Percentiles rank a stretch among this genome's conserved stretches.
Evolutionary conservation across 805 yeast genomes (phyloP).

Genomic region (Sugiyamaella lignohabitans): DNA sequence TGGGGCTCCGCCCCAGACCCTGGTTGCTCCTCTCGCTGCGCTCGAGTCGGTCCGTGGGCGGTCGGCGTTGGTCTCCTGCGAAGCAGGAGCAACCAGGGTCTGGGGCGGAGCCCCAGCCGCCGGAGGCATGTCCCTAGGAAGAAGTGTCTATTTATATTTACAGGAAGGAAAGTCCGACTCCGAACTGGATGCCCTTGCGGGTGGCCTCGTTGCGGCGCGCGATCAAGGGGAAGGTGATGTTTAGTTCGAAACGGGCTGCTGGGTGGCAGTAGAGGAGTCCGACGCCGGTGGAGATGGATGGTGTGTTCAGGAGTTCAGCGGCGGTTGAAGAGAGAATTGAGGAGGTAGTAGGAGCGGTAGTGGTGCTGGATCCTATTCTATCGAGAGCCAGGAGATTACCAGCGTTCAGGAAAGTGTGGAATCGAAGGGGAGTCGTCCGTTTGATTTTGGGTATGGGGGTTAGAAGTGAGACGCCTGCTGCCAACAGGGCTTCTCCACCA

Average conservation of each 20-base stretch:
- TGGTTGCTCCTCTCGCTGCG: too few relatives aligned
- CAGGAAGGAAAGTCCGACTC: conserved; percentile 55
- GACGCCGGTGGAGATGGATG: conserved; percentile 49
- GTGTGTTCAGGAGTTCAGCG: conserved; percentile 32
- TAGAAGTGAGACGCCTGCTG: conserved; percentile 53
- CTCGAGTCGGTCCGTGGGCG: too few relatives aligned
- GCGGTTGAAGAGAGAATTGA: conserved; percentile 1
- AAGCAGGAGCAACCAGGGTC: too few relatives aligned
- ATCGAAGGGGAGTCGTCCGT: conserved; percentile 45
- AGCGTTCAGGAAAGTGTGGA: conserved; percentile 59
- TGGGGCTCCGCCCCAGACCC: too few relatives aligned
- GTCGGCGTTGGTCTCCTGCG: too few relatives aligned
- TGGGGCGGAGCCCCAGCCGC: not conserved
- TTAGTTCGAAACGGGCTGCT: conserved; percentile 60
- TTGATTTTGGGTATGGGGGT: conserved; percentile 50
- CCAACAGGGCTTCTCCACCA: conserved; percentile 62
- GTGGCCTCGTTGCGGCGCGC: conserved; percentile 44
- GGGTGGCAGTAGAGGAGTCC: conserved; percentile 60
- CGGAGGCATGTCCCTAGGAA: not conserved
- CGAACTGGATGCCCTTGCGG: conserved; percentile 63
- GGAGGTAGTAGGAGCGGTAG: not conserved
- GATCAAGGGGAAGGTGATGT: conserved; percentile 54
- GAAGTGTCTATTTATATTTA: conserved; percentile 22
- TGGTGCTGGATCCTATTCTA: conserved; percentile 13
- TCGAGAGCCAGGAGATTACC: conserved; percentile 46